Evolutionary conservation across 1,139 yeast species (phyloP).

Genomic region (Pichia sp.): DNA sequence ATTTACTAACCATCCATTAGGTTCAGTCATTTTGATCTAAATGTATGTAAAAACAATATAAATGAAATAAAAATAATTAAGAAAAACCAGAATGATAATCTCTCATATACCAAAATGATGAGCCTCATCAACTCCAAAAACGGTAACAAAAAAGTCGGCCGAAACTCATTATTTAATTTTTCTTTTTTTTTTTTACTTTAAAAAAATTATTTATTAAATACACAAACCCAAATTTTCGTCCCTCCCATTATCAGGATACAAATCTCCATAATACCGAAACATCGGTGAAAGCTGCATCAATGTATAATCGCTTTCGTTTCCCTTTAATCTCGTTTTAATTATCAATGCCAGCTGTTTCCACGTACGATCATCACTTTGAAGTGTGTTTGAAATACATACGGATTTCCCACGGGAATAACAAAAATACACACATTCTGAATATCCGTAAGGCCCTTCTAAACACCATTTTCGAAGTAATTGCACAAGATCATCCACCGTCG

Average conservation of each 20-base stretch:
- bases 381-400: constrained; percentile 4
- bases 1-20: constrained; percentile 2
- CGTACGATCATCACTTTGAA: neutral
- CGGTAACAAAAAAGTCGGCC: neutral
- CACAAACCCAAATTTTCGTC: constrained; percentile 3
- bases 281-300: constrained; percentile 13
- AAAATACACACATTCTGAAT: neutral
- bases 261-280: constrained; percentile 17
- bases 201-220: too few relatives aligned
- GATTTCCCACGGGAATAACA: constrained; percentile 1
- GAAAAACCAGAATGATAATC: too few relatives aligned
- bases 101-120: too few relatives aligned
- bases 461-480: constrained; percentile 13
- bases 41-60: too few relatives aligned
- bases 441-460: constrained; percentile 13
- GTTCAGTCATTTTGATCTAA: neutral
- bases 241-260: constrained; percentile 17
- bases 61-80: too few relatives aligned
- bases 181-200: neutral
- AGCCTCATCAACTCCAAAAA: too few relatives aligned
- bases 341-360: constrained; percentile 10
- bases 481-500: constrained; percentile 8
- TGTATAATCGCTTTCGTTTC: neutral
- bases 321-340: constrained; percentile 8
- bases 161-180: too few relatives aligned